Conservation (phyloP, 208 protist species). For the Leishmania lainsoni region DNA sequence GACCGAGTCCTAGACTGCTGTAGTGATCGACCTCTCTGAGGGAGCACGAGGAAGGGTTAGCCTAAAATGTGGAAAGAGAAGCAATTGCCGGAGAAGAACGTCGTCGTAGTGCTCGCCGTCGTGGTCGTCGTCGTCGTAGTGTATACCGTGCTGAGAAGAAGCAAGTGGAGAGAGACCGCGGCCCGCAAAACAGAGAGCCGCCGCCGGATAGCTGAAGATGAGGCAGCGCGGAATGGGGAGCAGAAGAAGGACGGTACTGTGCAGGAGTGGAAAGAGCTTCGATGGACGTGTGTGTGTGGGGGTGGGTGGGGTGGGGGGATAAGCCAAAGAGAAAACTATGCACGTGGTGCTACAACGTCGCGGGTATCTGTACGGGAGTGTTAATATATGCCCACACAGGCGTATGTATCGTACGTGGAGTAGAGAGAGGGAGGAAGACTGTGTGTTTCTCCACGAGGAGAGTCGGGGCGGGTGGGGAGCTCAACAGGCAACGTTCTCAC, state of each 20-base stretch:
- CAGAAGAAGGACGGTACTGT: background rate
- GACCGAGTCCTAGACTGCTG: background rate
- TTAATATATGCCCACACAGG: background rate
- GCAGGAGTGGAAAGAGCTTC: background rate
- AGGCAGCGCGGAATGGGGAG: background rate
- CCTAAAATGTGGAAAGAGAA: background rate
- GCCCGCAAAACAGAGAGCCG: no score
- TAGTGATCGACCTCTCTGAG: background rate
- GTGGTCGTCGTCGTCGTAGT: background rate
- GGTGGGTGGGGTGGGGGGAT: background rate
- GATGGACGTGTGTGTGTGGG: background rate
- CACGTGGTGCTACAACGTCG: no score
- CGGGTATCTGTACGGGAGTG: no score
- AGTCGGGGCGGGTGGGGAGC: background rate
- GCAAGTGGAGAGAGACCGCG: background rate
- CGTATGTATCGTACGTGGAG: constrained; percentile 2
- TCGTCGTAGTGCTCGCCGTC: background rate
- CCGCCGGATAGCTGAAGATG: background rate
- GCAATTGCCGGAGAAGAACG: background rate
- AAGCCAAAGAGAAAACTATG: no score
- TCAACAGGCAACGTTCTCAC: background rate
- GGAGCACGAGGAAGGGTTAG: background rate
- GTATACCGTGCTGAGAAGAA: background rate
- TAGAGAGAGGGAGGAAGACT: background rate
- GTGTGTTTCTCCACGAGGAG: background rate